Percentiles rank a stretch among this genome's conserved stretches.
phyloP scores from a whole-genome alignment of 148 eudicot genomes.

The Cornus suecica region DNA sequence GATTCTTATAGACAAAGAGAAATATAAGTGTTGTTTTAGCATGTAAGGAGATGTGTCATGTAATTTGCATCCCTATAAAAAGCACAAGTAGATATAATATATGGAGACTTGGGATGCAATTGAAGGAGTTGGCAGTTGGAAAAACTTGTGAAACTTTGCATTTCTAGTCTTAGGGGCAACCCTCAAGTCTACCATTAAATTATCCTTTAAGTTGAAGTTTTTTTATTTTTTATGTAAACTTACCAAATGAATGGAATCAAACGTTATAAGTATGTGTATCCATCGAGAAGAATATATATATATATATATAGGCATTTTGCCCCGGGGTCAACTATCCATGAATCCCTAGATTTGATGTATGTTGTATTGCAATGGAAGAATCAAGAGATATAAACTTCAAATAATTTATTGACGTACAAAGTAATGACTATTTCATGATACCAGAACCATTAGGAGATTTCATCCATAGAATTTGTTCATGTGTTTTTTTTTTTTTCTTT shows the following conservation, averaged over 20 bases:
- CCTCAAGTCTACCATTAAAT: constrained; percentile 25
- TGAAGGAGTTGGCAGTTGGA: constrained; percentile 29
- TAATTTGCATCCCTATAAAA: constrained; percentile 1
- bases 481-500: no score
- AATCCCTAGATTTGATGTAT: no score
- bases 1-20: background rate
- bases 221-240: constrained; percentile 24
- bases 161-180: constrained; percentile 51
- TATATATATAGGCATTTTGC: background rate
- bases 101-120: constrained; percentile 30
- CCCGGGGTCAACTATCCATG: background rate
- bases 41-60: constrained; percentile 6
- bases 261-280: background rate
- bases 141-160: constrained; percentile 42
- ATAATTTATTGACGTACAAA: no score
- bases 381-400: no score
- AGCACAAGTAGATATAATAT: constrained; percentile 31
- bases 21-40: background rate
- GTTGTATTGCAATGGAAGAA: no score
- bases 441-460: no score
- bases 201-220: constrained; percentile 61
- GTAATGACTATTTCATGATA: no score
- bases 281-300: background rate
- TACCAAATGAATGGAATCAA: background rate
- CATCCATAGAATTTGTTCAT: no score